Percentiles rank a stretch among this genome's conserved stretches.
Conservation (phyloP, 192 early-diverging fungal genomes). For the Coemansia sp. region DNA sequence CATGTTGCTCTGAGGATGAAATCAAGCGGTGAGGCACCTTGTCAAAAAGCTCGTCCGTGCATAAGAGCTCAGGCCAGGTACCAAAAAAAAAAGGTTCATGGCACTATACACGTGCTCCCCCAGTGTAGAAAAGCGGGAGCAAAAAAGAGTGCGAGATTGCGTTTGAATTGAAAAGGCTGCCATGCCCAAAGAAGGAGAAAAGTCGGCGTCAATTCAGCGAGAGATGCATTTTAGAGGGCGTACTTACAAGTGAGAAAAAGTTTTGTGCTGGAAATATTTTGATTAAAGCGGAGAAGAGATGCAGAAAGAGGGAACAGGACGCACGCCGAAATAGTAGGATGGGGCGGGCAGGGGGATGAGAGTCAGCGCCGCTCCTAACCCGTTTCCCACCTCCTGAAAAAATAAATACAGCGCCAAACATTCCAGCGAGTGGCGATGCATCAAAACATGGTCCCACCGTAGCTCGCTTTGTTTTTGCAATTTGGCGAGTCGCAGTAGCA, state of each 20-base stretch:
- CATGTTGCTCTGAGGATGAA: background rate
- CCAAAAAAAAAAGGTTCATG: background rate
- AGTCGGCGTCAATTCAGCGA: background rate
- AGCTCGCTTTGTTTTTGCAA: background rate
- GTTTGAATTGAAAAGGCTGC: background rate
- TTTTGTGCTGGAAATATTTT: background rate
- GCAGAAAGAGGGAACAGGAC: constrained; percentile 2
- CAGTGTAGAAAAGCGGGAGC: background rate
- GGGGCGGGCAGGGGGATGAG: background rate
- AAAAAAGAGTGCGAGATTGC: background rate
- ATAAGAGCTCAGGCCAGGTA: background rate
- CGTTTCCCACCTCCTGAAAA: background rate
- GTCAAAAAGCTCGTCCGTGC: background rate
- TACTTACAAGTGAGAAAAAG: constrained; percentile 6
- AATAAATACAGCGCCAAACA: constrained; percentile 1
- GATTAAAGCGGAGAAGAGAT: constrained; percentile 14
- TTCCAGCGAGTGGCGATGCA: background rate
- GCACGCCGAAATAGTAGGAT: background rate
- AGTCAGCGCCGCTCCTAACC: background rate
- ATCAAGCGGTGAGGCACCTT: background rate
- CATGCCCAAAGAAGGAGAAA: background rate
- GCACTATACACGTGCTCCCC: background rate
- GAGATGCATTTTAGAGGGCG: background rate
- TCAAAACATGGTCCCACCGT: background rate
- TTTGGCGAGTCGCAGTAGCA: background rate